Evolutionary conservation across 2,329 filamentous ascomycete genomes (phyloP), one percentile per base, ranked within the genome.

Genomic region (Colletotrichum chrysophilum): DNA sequence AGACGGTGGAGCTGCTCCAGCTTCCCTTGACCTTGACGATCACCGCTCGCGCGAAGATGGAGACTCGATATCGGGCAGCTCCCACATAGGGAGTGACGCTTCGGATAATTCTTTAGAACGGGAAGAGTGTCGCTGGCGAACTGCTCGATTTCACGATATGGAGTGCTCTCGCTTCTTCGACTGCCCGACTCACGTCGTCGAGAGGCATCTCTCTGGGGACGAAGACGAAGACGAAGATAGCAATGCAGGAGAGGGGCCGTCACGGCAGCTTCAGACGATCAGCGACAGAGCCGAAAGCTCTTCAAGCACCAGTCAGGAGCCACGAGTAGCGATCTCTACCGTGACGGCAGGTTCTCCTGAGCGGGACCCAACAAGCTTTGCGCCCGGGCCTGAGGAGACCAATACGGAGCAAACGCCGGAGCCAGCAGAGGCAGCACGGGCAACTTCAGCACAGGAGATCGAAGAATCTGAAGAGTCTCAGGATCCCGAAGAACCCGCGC

Each of bases 91-190:
- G 48, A 88, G 86, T 75, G 81, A 80, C 67, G 77, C 79, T 28
- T 71, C 77, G 56, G 76, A 61, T 48, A 38, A 30, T 58, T 56
- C 77, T 38, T 74, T 76, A 56, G 75, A 76, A 56, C 77, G 66
- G 12, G 70, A 77, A 5, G 67, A 77, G 30, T 89, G 87, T 74
- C 83, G 78, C 43, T 88, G 86, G 83, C 84, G 83, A 66, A 87
- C 83, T 12, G 26, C 79, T 21, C 80, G 81, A 16, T 87, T 83
- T 60, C 79, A 86, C 77, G 83, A 87, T 66, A 83, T 85, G 65
- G 88, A 89, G 79, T 89, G 88, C 79, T 84, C 84, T 13, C 85
- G 84, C 62, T 89, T 84, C 79, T 85, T 88, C 72, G 88, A 90
- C 80, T 89, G 88, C 58, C 88, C 88, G 36, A 85, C 87, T 5